phyloP scores from a whole-genome alignment of 805 yeast species.

The Jamesozyma jinghongensis region DNA sequence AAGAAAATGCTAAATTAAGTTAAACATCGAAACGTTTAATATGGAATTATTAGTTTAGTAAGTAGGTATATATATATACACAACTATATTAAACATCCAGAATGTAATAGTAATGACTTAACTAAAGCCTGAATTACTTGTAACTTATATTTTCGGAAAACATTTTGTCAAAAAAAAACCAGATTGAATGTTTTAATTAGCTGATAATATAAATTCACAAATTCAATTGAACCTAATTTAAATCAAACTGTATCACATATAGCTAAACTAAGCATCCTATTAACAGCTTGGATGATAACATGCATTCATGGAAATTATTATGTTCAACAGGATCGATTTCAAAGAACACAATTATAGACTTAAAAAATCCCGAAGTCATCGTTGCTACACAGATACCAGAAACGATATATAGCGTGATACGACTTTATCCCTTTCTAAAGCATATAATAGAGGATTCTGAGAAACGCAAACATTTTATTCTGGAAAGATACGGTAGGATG shows the following conservation, averaged over 20 bases:
- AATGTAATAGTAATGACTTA: no score
- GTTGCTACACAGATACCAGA: conserved; percentile 4
- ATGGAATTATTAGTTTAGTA: no score
- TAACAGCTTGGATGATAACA: not conserved
- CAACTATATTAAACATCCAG: no score
- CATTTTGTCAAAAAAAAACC: not conserved
- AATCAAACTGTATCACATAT: no score
- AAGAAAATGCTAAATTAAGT: no score
- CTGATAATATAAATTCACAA: no score
- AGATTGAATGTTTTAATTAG: not conserved
- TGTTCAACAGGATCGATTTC: conserved; percentile 8
- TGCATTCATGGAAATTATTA: conserved; percentile 8
- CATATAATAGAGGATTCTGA: conserved; percentile 5
- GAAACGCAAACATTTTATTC: conserved; percentile 3
- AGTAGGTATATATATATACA: no score
- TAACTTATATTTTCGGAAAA: no score
- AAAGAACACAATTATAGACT: conserved; percentile 5
- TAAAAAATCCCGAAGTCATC: conserved; percentile 4
- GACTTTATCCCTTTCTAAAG: conserved; percentile 2
- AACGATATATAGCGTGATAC: conserved; percentile 1
- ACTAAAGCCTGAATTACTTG: no score
- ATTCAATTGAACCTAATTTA: no score
- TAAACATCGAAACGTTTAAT: no score
- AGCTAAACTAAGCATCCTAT: not conserved
- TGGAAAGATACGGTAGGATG: conserved; percentile 17